These are phyloP conservation scores for Nemania sp. DNA, from an alignment of 2,329 filamentous ascomycete species.

Conservation along the genomic window DNA sequence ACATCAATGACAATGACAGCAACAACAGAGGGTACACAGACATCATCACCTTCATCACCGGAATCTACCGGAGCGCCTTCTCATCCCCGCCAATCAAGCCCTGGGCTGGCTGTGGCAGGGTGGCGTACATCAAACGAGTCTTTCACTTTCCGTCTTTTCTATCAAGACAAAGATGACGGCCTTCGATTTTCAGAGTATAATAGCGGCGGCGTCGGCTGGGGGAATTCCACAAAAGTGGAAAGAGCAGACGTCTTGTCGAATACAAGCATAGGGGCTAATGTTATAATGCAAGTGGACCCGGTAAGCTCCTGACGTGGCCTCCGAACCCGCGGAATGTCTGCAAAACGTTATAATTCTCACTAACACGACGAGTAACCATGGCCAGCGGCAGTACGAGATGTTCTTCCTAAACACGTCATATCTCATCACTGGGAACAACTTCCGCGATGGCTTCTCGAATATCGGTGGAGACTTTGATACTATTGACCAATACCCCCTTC, in stretches of 20 bases:
- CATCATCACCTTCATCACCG: neutral
- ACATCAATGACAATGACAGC: neutral
- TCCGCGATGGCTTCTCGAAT: neutral
- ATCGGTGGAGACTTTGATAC: neutral
- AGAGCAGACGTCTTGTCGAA: neutral
- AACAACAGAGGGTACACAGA: neutral
- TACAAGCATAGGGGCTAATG: neutral
- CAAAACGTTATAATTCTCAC: neutral
- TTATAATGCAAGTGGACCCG: neutral
- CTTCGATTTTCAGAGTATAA: constrained; percentile 2
- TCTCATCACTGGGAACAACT: neutral
- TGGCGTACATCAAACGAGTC: neutral
- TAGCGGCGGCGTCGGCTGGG: neutral
- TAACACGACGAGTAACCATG: neutral
- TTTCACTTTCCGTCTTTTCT: constrained; percentile 9
- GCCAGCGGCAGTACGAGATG: constrained; percentile 2
- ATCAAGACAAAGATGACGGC: constrained; percentile 2
- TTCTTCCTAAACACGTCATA: neutral
- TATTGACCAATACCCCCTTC: neutral
- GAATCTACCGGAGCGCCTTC: neutral
- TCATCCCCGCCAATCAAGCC: neutral
- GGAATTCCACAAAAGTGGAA: neutral
- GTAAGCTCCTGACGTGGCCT: neutral
- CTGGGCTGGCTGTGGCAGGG: neutral
- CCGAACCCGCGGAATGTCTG: neutral